phyloP scores from a whole-genome alignment of 2,329 filamentous ascomycete species.

The Pseudocercospora fijiensis region DNA sequence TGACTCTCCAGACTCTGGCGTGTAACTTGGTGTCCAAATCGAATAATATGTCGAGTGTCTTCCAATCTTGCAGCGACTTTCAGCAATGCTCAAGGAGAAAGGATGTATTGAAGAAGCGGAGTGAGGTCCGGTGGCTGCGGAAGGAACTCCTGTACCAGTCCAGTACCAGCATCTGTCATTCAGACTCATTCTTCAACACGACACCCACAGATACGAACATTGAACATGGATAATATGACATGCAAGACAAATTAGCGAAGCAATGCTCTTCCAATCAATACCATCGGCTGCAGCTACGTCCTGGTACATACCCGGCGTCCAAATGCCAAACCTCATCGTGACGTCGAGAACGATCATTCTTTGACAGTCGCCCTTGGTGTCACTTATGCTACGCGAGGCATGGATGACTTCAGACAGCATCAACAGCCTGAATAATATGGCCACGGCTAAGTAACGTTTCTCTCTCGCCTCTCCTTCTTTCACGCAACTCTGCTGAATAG shows the following conservation, averaged over 20 bases:
- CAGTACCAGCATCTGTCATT: not conserved
- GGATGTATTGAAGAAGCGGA: too few relatives aligned
- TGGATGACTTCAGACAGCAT: not conserved
- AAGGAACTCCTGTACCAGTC: not conserved
- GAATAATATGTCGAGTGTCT: not conserved
- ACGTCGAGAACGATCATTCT: slow-evolving; percentile 4
- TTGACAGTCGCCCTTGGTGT: not conserved
- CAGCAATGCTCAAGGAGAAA: not conserved
- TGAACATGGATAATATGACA: not conserved
- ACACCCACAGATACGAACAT: not conserved
- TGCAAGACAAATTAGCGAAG: not conserved
- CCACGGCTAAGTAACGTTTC: not conserved
- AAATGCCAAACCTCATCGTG: not conserved
- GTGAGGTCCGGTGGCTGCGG: not conserved
- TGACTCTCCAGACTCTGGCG: not conserved
- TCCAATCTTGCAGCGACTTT: not conserved
- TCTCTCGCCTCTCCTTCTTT: not conserved
- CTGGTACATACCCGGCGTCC: not conserved
- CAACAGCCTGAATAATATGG: not conserved
- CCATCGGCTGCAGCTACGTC: not conserved
- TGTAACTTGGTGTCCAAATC: not conserved
- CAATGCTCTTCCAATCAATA: not conserved
- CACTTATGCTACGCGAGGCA: not conserved
- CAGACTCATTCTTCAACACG: not conserved
- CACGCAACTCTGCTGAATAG: not conserved